A percentile compares a stretch with the other conserved stretches of the same genome.
Evolutionary conservation across 106 monocot genomes (phyloP).

Genomic region (Apostasia ramifera): DNA sequence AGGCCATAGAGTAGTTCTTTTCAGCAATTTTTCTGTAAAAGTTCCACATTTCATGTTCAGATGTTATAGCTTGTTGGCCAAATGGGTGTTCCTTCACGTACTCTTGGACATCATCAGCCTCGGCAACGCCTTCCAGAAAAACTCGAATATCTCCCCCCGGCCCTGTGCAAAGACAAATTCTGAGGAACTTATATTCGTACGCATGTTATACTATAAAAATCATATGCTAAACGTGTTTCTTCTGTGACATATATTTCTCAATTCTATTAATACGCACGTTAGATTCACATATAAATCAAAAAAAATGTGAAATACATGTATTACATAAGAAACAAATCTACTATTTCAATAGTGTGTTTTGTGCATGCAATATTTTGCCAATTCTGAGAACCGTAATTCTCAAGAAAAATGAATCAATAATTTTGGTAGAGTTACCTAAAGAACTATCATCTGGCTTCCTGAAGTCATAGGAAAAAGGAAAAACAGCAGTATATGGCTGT

Average conservation of each 20-base stretch:
- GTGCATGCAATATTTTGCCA: too few species aligned
- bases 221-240: too few species aligned
- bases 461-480: conserved; percentile 54
- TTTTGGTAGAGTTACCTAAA: conserved; percentile 52
- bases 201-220: too few species aligned
- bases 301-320: too few species aligned
- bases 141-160: conserved; percentile 60
- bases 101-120: conserved; percentile 52
- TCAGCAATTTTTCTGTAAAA: conserved; percentile 55
- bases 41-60: conserved; percentile 42
- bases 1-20: conserved; percentile 5
- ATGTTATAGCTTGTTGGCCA: conserved; percentile 55
- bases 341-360: too few species aligned
- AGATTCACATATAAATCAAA: too few species aligned
- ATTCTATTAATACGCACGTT: too few species aligned
- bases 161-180: conserved; percentile 21
- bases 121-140: conserved; percentile 62
- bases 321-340: too few species aligned
- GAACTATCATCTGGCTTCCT: conserved; percentile 38
- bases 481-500: conserved; percentile 78
- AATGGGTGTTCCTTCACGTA: conserved; percentile 63
- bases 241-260: too few species aligned
- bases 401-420: not conserved
- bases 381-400: not conserved
- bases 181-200: too few species aligned